phyloP scores from a whole-genome alignment of 2,329 filamentous ascomycete species.

The Pseudocercospora musae region DNA sequence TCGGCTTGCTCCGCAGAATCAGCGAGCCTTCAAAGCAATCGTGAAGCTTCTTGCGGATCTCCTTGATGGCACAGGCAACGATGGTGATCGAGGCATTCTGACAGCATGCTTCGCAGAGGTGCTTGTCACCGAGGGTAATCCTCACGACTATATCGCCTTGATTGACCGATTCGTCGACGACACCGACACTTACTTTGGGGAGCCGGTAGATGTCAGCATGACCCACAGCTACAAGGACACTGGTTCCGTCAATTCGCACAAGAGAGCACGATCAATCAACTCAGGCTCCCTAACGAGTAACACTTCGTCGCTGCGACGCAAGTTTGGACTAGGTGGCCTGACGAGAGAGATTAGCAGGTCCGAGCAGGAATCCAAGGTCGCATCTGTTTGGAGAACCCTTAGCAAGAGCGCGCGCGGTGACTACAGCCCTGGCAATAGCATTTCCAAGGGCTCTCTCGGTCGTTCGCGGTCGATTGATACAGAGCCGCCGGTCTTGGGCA shows the following conservation, averaged over 20 bases:
- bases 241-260: conserved; percentile 33
- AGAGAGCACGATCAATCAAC: conserved; percentile 59
- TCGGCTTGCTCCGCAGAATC: conserved; percentile 57
- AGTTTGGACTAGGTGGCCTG: conserved; percentile 72
- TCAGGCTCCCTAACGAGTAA: conserved; percentile 79
- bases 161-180: conserved; percentile 87
- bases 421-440: conserved; percentile 59
- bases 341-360: conserved; percentile 76
- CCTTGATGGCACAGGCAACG: conserved; percentile 84
- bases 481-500: conserved; percentile 43
- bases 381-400: conserved; percentile 80
- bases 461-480: conserved; percentile 78
- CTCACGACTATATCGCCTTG: conserved; percentile 81
- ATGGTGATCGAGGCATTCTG: conserved; percentile 82
- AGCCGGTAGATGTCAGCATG: conserved; percentile 40
- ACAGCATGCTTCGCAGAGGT: conserved; percentile 88
- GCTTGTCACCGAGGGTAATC: conserved; percentile 71
- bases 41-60: conserved; percentile 84
- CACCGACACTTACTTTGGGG: conserved; percentile 82
- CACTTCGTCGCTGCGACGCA: conserved; percentile 76
- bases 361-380: conserved; percentile 64
- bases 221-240: conserved; percentile 23
- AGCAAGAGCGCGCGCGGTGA: conserved; percentile 70
- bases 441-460: conserved; percentile 64
- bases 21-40: conserved; percentile 75